phyloP scores from a whole-genome alignment of 768 basidiomycete genomes.

The Gyrodon lividus region DNA sequence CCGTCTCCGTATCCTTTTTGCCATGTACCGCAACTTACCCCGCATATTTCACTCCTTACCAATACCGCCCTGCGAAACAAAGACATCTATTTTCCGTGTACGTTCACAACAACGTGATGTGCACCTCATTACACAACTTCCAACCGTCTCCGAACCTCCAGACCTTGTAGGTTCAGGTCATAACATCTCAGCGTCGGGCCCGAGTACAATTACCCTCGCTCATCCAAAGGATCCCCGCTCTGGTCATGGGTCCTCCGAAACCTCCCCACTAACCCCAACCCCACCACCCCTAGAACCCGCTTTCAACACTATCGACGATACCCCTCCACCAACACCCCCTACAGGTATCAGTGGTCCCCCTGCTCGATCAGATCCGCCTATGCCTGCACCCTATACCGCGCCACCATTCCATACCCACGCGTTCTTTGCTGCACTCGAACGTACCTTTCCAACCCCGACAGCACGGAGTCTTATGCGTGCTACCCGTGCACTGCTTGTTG shows the following conservation, averaged over 20 bases:
- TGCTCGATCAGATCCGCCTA: constrained; percentile 1
- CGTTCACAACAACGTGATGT: neutral
- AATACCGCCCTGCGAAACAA: neutral
- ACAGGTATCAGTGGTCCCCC: constrained; percentile 11
- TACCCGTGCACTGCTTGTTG: constrained; percentile 74
- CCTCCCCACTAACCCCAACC: neutral
- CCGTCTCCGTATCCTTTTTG: neutral
- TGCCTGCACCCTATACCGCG: constrained; percentile 45
- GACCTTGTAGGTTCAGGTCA: neutral
- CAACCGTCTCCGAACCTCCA: constrained; percentile 5
- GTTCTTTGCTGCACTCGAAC: constrained; percentile 70
- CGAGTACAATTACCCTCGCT: constrained; percentile 10
- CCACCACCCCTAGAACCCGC: neutral
- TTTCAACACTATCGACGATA: neutral
- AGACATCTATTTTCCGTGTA: neutral
- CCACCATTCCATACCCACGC: constrained; percentile 85
- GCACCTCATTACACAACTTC: neutral
- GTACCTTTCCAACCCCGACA: constrained; percentile 69
- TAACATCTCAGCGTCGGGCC: constrained; percentile 1
- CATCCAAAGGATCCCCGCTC: constrained; percentile 18
- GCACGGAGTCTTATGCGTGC: constrained; percentile 83
- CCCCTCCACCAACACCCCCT: constrained; percentile 12
- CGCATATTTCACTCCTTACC: neutral
- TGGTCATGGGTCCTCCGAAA: constrained; percentile 7
- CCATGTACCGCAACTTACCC: neutral